A percentile compares a stretch with the other conserved stretches of the same genome.
These are phyloP conservation scores for Alternaria viburni DNA, from an alignment of 2,329 filamentous ascomycete genomes.

Conservation along the genomic window DNA sequence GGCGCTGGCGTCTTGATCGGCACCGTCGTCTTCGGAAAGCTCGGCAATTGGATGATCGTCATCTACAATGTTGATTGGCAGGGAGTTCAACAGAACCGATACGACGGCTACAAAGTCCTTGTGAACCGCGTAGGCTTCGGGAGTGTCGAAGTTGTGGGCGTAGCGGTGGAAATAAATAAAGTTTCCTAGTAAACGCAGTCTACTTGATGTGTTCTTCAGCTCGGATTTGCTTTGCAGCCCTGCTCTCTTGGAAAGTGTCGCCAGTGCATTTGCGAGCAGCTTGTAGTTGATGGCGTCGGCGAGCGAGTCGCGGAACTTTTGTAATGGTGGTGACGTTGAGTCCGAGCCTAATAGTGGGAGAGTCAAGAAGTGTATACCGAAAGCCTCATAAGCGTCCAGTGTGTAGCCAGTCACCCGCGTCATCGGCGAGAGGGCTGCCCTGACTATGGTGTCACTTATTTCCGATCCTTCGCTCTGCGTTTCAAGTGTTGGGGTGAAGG, in stretches of 20 bases:
- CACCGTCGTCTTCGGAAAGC: slow-evolving; percentile 31
- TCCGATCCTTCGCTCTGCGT: background rate
- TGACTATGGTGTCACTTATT: slow-evolving; percentile 23
- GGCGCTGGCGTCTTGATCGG: slow-evolving; percentile 27
- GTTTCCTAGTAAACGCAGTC: slow-evolving; percentile 64
- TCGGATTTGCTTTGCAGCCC: slow-evolving; percentile 34
- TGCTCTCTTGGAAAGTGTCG: slow-evolving; percentile 34
- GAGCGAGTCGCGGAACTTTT: slow-evolving; percentile 45
- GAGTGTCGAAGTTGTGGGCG: slow-evolving; percentile 50
- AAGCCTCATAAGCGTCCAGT: slow-evolving; percentile 47
- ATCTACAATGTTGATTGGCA: slow-evolving; percentile 63
- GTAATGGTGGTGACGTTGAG: slow-evolving; percentile 26
- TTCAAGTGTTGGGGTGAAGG: slow-evolving; percentile 13
- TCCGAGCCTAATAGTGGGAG: slow-evolving; percentile 43
- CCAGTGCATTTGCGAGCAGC: slow-evolving; percentile 46
- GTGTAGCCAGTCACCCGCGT: slow-evolving; percentile 43
- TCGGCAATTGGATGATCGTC: slow-evolving; percentile 47
- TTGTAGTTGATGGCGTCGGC: slow-evolving; percentile 60
- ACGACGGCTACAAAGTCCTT: slow-evolving; percentile 63
- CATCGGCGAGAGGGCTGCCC: slow-evolving; percentile 38
- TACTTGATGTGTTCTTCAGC: slow-evolving; percentile 48
- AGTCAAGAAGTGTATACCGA: slow-evolving; percentile 53
- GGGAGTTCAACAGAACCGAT: slow-evolving; percentile 61
- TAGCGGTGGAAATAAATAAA: slow-evolving; percentile 65
- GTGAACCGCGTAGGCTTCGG: slow-evolving; percentile 53